Evolutionary conservation across 768 basidiomycete species (phyloP), one percentile per base, ranked within the genome.

Genomic region (Russula olivacea): DNA sequence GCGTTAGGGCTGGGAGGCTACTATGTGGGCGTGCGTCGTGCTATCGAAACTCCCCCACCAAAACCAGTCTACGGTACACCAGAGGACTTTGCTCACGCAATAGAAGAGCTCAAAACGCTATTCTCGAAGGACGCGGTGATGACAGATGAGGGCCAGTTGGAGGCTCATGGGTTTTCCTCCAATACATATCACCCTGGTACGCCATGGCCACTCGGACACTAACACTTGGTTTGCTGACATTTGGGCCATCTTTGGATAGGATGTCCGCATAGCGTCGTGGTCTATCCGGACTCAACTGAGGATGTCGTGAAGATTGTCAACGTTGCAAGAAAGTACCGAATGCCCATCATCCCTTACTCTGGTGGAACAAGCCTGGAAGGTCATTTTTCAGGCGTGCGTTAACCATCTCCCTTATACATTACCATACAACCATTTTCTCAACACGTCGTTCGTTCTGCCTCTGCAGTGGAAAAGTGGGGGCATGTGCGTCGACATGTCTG

Each of bases 351-450:
- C 1, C 82, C 91, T 2, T 93, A 87, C 72, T 85, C 86, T 0
- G 93, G 90, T 11, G 93, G 87, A 1, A 95, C 93, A 0, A 85
- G 82, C 68, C 72, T 95, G 25, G 93, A 94, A 70, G 91, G 91
- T 0, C 87, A 91, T 65, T 85, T 81, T 65, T 76, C 80, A 41
- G 84, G 83, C 32, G 89, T 89, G 66, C 61, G 83, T 74, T 74
- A 50, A 19, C 25, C 23, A 17, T 40, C 64, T 47, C 23, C 21
- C 52, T 14, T 38, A 60, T 36, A 25, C 17, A 28, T 19, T 45
- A 15, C 32, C 41, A 21, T 21, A 12, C n/a, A 30, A 23, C 14
- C 19, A 17, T 11, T 19, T 60, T 2, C 43, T 17, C 5, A 34
- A 32, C 19, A 10, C 5, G 15, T 41, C 21, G 1, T 23, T 40